Evolutionary conservation across 73 alveolate species (phyloP).

Genomic region (Diophrys appendiculata): DNA sequence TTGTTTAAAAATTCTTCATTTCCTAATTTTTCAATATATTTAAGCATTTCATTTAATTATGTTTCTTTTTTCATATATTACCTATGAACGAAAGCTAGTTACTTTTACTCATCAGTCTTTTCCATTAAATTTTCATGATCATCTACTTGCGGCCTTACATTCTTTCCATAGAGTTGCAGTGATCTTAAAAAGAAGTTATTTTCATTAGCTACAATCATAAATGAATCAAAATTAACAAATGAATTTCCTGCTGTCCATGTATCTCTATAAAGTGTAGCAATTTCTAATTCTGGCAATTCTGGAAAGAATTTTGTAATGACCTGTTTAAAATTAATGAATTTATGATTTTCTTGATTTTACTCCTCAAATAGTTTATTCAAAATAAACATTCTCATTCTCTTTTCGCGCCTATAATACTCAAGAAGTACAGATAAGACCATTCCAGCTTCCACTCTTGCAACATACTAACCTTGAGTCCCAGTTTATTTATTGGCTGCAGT

Average conservation of each 20-base stretch:
- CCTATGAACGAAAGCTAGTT: too few species aligned
- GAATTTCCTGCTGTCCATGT: conserved; percentile 55
- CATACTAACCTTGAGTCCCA: not conserved
- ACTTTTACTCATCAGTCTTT: not conserved
- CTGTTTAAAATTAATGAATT: conserved; percentile 21
- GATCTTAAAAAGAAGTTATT: conserved; percentile 12
- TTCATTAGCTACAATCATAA: conserved; percentile 50
- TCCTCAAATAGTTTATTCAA: conserved; percentile 40
- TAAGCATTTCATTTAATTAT: not conserved
- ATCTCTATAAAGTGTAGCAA: conserved; percentile 25
- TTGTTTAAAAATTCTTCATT: not conserved
- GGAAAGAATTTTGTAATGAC: conserved; percentile 35
- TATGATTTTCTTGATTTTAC: conserved; percentile 28
- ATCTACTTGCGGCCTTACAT: not conserved
- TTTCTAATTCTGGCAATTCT: conserved; percentile 16
- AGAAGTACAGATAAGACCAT: conserved; percentile 24
- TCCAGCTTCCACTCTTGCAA: not conserved
- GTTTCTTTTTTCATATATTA: not conserved
- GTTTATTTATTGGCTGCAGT: not conserved
- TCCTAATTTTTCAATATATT: not conserved
- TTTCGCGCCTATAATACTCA: conserved; percentile 46
- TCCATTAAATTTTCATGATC: not conserved
- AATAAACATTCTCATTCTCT: conserved; percentile 42
- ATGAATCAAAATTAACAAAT: conserved; percentile 32
- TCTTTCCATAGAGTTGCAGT: not conserved